A percentile compares a stretch with the other conserved stretches of the same genome.
Conservation (phyloP, 805 yeast species). For the Hanseniaspora taiwanica region DNA sequence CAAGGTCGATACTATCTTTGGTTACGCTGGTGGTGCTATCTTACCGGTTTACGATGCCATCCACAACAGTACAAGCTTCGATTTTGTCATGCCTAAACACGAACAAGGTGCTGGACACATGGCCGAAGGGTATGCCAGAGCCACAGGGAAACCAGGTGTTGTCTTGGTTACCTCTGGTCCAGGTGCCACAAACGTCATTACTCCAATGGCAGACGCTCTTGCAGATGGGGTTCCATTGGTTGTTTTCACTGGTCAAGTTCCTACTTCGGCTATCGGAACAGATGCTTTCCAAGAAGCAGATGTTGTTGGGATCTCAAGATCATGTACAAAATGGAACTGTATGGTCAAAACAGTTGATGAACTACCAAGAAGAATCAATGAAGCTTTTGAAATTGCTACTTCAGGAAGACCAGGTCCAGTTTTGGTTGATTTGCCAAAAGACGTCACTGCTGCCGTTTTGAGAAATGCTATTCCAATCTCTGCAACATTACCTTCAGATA, state of each 20-base stretch:
- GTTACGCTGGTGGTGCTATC: slow-evolving; percentile 98
- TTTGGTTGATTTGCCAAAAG: slow-evolving; percentile 93
- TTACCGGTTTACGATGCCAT: slow-evolving; percentile 96
- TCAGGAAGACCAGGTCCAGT: slow-evolving; percentile 98
- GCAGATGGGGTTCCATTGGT: slow-evolving; percentile 96
- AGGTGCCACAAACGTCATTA: slow-evolving; percentile 95
- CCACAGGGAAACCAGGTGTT: slow-evolving; percentile 91
- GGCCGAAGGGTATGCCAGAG: slow-evolving; percentile 99
- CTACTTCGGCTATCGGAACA: slow-evolving; percentile 91
- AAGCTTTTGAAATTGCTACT: slow-evolving; percentile 94
- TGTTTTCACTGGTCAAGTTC: slow-evolving; percentile 95
- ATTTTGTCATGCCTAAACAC: slow-evolving; percentile 86
- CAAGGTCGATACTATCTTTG: slow-evolving; percentile 89
- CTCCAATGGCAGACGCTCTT: slow-evolving; percentile 97
- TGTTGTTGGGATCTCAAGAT: slow-evolving; percentile 88
- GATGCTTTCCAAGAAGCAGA: slow-evolving; percentile 99
- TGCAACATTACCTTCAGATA: slow-evolving; percentile 57
- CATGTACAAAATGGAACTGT: slow-evolving; percentile 98
- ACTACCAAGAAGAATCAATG: slow-evolving; percentile 88
- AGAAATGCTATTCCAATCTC: slow-evolving; percentile 74
- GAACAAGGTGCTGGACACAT: slow-evolving; percentile 99
- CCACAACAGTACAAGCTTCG: slow-evolving; percentile 77
- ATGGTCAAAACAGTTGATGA: slow-evolving; percentile 95
- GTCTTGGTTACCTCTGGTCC: slow-evolving; percentile 98
- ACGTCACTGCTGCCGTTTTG: slow-evolving; percentile 87